Evolutionary conservation across 371 early-diverging fungal genomes (phyloP).

Genomic region (Smittium mucronatum): DNA sequence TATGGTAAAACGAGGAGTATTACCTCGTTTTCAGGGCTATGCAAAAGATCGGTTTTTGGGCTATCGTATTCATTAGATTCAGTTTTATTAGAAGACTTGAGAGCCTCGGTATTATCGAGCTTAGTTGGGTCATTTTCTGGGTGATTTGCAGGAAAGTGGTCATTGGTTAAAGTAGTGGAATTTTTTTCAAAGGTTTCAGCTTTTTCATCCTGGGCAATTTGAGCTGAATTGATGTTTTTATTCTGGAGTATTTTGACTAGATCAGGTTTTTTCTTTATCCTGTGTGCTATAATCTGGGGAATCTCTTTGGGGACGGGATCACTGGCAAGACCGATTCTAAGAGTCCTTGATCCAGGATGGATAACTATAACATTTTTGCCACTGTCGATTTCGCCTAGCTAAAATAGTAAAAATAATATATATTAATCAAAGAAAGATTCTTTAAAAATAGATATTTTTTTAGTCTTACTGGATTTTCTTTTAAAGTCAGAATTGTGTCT

Average conservation of each 20-base stretch:
- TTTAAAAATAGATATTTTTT: background rate
- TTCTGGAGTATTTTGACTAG: too few species aligned
- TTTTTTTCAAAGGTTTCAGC: too few species aligned
- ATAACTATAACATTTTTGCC: slow-evolving; percentile 56
- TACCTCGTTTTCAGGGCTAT: background rate
- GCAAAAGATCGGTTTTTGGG: background rate
- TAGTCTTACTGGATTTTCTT: background rate
- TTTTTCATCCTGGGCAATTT: too few species aligned
- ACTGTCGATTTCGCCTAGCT: slow-evolving; percentile 1
- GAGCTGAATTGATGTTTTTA: too few species aligned
- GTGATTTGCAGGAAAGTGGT: too few species aligned
- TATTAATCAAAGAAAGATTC: background rate
- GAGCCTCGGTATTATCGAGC: too few species aligned
- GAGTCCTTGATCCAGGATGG: slow-evolving; percentile 71
- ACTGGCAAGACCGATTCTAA: slow-evolving; percentile 64
- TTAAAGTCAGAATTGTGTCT: slow-evolving; percentile 2
- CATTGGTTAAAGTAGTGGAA: too few species aligned
- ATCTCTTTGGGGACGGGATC: slow-evolving; percentile 65
- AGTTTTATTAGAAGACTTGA: background rate
- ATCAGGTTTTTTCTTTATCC: slow-evolving; percentile 14
- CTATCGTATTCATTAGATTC: background rate
- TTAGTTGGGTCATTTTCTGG: too few species aligned
- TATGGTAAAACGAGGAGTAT: background rate
- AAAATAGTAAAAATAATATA: background rate
- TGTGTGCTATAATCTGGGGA: slow-evolving; percentile 69